Conservation (phyloP, 139 green algal species). For the Chara braunii region DNA sequence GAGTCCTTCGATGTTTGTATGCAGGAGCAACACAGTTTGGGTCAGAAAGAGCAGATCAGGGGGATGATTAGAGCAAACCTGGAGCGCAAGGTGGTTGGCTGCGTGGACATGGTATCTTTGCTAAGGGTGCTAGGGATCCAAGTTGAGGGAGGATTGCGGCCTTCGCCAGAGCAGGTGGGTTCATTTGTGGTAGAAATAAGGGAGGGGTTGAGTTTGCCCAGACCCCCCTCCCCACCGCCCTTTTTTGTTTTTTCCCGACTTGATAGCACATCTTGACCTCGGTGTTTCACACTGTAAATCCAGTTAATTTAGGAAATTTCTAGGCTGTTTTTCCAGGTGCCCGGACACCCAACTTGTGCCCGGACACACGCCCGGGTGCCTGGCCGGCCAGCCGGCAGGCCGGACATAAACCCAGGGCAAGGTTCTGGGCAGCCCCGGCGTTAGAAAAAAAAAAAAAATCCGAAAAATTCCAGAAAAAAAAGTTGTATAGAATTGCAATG, state of each 20-base stretch:
- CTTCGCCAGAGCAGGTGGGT: constrained; percentile 11
- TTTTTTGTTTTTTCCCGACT: too few species aligned
- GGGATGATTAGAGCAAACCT: constrained; percentile 8
- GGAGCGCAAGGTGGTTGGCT: constrained; percentile 1
- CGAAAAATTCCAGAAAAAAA: too few species aligned
- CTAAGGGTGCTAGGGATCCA: constrained; percentile 17
- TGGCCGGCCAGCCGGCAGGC: neutral
- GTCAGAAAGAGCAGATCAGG: constrained; percentile 23
- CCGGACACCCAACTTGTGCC: too few species aligned
- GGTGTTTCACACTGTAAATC: neutral
- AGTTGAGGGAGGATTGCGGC: constrained; percentile 16
- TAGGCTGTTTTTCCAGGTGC: too few species aligned
- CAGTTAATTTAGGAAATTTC: neutral
- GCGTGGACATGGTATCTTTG: constrained; percentile 17
- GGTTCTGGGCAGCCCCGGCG: too few species aligned
- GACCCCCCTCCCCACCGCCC: too few species aligned
- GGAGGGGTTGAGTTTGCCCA: too few species aligned
- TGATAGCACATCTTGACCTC: neutral
- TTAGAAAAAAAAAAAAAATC: too few species aligned
- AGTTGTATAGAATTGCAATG: too few species aligned
- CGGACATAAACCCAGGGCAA: neutral
- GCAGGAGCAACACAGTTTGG: constrained; percentile 1
- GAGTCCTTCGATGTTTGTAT: too few species aligned
- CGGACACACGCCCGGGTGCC: too few species aligned
- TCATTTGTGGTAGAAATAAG: neutral